Evolutionary conservation across 2,329 filamentous ascomycete species (phyloP), one percentile per base, ranked within the genome.

Genomic region (Ceratocystis destructans): DNA sequence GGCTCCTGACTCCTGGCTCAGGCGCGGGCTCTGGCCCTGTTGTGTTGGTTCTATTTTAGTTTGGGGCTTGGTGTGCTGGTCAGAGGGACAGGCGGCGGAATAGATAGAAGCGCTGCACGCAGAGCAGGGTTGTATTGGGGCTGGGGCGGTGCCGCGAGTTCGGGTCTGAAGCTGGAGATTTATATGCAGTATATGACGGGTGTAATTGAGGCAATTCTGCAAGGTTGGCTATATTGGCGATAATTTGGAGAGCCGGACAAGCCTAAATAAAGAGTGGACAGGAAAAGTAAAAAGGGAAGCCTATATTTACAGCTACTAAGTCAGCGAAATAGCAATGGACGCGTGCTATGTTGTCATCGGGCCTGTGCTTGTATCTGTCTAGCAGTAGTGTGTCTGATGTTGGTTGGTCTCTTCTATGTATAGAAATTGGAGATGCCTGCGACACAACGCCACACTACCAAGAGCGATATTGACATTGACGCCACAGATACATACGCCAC

Each of bases 11-110:
- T 41, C 37, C 37, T 41, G 37, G 37, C 37, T 12, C 37, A 8
- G 31, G 31, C 31, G 31, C 31, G 31, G 31, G 31, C 31, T 33
- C 31, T 33, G 37, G 37, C 10, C 37, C 37, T 41, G 10, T 10
- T 8, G 48, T 25, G n/a, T 53, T n/a, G 48, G 55, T 37, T 59
- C 55, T 33, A 59, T 59, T 59, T 59, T 59, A 59, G 55, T 17
- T 50, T 25, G 48, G 20, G 37, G 20, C 46, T 48, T 48, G 45
- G 45, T 48, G 46, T 17, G 20, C 20, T 7, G 46, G 46, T n/a
- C 5, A 22, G 46, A 28, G 8, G 8, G 17, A 37, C 15, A 37
- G 37, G 31, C 20, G 3, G 28, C 20, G 33, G 28, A 4, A 59
- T 8, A 59, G 31, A 37, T n/a, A 33, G 28, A 37, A 37, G 33